Percentiles rank a stretch among this genome's conserved stretches.
Evolutionary conservation across 768 basidiomycete species (phyloP).

Genomic region (Hemileccinum impolitum): DNA sequence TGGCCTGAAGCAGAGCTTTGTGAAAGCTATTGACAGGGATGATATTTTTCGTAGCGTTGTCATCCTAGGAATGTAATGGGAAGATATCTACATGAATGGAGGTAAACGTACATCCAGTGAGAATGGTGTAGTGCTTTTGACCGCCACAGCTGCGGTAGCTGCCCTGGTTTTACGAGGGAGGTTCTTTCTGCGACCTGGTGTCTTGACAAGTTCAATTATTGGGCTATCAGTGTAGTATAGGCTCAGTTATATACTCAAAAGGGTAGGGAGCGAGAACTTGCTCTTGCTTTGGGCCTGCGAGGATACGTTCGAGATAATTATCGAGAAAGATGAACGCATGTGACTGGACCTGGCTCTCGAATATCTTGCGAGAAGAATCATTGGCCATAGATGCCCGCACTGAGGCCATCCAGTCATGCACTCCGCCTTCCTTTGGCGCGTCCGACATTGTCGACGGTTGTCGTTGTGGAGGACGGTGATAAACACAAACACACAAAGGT

Average conservation of each 20-base stretch:
- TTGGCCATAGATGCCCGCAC: slow-evolving; percentile 66
- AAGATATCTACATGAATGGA: neutral
- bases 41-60: slow-evolving; percentile 38
- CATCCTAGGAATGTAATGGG: slow-evolving; percentile 31
- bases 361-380: slow-evolving; percentile 66
- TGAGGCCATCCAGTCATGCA: slow-evolving; percentile 65
- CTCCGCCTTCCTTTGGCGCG: slow-evolving; percentile 35
- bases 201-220: slow-evolving; percentile 79
- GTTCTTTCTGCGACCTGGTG: slow-evolving; percentile 71
- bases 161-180: slow-evolving; percentile 48
- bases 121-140: slow-evolving; percentile 37
- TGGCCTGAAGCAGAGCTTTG: slow-evolving; percentile 39
- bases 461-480: slow-evolving; percentile 1
- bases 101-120: slow-evolving; percentile 44
- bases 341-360: slow-evolving; percentile 70
- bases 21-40: slow-evolving; percentile 46
- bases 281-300: slow-evolving; percentile 66
- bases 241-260: neutral
- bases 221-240: slow-evolving; percentile 42
- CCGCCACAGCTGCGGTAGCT: slow-evolving; percentile 36
- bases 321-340: slow-evolving; percentile 80
- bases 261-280: slow-evolving; percentile 30
- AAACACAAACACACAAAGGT: slow-evolving; percentile 22
- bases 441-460: slow-evolving; percentile 9
- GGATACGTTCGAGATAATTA: slow-evolving; percentile 70